Evolutionary conservation across 495 filamentous ascomycete genomes (phyloP), one percentile per base, ranked within the genome.

Genomic region (Evansstolkia leycettana): DNA sequence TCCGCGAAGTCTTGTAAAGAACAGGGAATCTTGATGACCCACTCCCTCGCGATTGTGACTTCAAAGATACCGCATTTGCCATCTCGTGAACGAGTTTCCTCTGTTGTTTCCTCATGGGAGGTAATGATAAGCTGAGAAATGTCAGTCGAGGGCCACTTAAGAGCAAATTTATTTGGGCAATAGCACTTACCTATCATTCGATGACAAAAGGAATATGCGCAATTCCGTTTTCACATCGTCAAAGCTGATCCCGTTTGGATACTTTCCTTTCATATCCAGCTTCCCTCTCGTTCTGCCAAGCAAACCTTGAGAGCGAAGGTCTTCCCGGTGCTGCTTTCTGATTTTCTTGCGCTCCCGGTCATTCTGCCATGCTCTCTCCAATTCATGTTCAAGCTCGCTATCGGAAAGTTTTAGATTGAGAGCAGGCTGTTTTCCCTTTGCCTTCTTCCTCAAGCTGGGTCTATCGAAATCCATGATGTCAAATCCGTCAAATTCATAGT

Each of bases 391-490:
- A 1, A 92, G 58, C 12, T 94, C 90, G 2, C 74, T 74, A 50
- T 94, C 92, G 1, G 76, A 78, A 1, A 84, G 48, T 24, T 78
- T 65, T 37, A 80, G 64, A 13, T 51, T 65, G 39, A 49, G 37
- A 3, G 38, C 31, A 14, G 52, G 51, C 58, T 69, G 42, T 54
- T 73, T 67, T 26, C 72, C 73, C 46, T 78, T 80, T 28, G 69
- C 44, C 42, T 67, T 74, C 25, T 60, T 65, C 30, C 62, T 62
- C 14, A 75, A 38, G 35, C 69, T 76, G 5, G 65, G 76, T n/a
- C 76, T 69, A 15, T 80, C 69, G 52, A 80, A 82, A 42, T 90
- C 85, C 75, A 85, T 84, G 18, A 90, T 63, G 48, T 94, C 85
- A 41, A 94, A 75, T 17, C 73, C 62, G 48, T 94, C 85, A 41